Conservation (phyloP, 73 alveolate species). For the Stentor coeruleus region DNA sequence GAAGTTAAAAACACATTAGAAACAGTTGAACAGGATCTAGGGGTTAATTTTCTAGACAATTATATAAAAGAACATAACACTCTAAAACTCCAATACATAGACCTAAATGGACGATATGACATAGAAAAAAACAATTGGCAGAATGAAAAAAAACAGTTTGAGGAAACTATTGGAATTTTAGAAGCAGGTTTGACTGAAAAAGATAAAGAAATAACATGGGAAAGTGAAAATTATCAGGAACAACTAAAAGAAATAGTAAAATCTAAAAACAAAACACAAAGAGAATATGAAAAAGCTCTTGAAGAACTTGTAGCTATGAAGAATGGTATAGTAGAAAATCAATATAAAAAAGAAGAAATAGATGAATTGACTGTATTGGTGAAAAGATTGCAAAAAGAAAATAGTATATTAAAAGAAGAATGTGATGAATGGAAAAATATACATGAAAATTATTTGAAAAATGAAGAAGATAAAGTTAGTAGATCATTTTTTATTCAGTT, state of each 20-base stretch:
- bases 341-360: neutral
- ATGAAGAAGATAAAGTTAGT: neutral
- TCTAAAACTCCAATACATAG: neutral
- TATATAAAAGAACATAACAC: neutral
- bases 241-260: neutral
- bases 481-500: neutral
- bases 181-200: neutral
- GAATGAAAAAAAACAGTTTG: neutral
- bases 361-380: neutral
- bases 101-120: neutral
- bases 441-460: neutral
- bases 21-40: neutral
- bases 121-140: neutral
- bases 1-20: neutral
- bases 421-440: neutral
- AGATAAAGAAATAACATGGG: neutral
- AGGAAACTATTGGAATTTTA: neutral
- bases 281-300: neutral
- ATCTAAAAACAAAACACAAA: neutral
- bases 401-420: neutral
- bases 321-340: neutral
- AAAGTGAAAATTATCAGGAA: neutral
- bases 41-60: neutral
- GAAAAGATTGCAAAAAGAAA: neutral
- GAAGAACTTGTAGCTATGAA: neutral